A percentile compares a stretch with the other conserved stretches of the same genome.
Evolutionary conservation across 306 rosid genomes (phyloP).

Genomic region (Trifolium pratense): DNA sequence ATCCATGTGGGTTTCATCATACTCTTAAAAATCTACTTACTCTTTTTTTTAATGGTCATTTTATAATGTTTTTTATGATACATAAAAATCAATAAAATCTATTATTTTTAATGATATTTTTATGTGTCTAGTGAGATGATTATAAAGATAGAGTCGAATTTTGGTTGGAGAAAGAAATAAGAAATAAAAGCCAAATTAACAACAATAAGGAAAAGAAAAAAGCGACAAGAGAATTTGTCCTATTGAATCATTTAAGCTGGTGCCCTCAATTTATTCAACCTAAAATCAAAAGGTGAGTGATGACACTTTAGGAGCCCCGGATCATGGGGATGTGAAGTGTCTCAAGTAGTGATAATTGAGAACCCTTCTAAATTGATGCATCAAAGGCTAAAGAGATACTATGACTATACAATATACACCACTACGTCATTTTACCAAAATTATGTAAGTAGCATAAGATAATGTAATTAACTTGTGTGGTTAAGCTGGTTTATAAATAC

Average conservation of each 20-base stretch:
- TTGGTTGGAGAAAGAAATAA: slow-evolving; percentile 14
- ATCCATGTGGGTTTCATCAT: no score
- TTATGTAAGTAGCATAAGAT: neutral
- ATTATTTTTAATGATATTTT: no score
- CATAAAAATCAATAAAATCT: neutral
- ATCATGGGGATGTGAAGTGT: slow-evolving; percentile 51
- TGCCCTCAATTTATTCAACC: slow-evolving; percentile 41
- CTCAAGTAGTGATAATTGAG: slow-evolving; percentile 31
- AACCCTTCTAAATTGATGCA: slow-evolving; percentile 30
- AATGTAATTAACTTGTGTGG: slow-evolving; percentile 13
- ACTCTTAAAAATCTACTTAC: no score
- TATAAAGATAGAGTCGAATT: slow-evolving; percentile 29
- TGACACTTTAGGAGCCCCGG: slow-evolving; percentile 40
- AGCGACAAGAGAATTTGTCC: slow-evolving; percentile 37
- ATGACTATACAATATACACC: no score
- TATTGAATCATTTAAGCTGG: slow-evolving; percentile 41
- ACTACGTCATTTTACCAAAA: slow-evolving; percentile 29
- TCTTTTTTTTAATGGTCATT: neutral
- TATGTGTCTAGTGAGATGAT: slow-evolving; percentile 34
- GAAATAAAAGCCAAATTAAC: slow-evolving; percentile 37
- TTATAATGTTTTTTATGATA: no score
- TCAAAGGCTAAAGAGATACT: neutral
- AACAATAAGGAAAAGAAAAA: slow-evolving; percentile 20
- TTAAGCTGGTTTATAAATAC: slow-evolving; percentile 4
- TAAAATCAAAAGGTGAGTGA: slow-evolving; percentile 45